Conservation (phyloP, 2,329 filamentous ascomycete species). For the Hypoxylon sp. region DNA sequence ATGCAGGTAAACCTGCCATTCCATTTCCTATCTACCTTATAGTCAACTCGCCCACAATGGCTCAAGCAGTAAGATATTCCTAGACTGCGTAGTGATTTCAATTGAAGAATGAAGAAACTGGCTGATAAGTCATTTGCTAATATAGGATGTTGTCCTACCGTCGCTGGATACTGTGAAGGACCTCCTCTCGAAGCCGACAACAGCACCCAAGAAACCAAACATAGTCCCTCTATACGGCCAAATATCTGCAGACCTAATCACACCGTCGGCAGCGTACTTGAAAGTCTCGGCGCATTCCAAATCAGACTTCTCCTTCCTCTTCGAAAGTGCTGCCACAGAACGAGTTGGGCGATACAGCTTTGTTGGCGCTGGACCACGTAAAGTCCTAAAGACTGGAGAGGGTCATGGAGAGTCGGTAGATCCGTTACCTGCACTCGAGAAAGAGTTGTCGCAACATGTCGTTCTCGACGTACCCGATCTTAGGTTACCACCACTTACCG, state of each 20-base stretch:
- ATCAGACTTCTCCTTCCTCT: conserved; percentile 90
- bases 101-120: conserved; percentile 27
- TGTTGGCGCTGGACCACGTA: conserved; percentile 83
- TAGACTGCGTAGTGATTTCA: conserved; percentile 1
- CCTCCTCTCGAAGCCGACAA: conserved; percentile 58
- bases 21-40: conserved; percentile 6
- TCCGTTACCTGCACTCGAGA: conserved; percentile 85
- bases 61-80: conserved; percentile 47
- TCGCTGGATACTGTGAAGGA: conserved; percentile 63
- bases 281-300: conserved; percentile 84
- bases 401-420: conserved; percentile 88
- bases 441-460: conserved; percentile 82
- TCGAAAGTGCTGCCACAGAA: conserved; percentile 95
- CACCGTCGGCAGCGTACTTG: conserved; percentile 93
- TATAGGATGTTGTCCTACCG: conserved; percentile 61
- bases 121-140: conserved; percentile 33
- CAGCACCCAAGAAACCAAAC: conserved; percentile 68
- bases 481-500: conserved; percentile 86
- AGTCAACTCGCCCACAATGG: conserved; percentile 42
- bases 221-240: conserved; percentile 86
- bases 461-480: conserved; percentile 88
- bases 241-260: conserved; percentile 92
- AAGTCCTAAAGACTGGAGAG: conserved; percentile 88
- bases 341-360: conserved; percentile 97
- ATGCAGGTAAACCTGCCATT: conserved; percentile 15